Evolutionary conservation across 768 basidiomycete genomes (phyloP).

Genomic region (Lactifluus echinatus): DNA sequence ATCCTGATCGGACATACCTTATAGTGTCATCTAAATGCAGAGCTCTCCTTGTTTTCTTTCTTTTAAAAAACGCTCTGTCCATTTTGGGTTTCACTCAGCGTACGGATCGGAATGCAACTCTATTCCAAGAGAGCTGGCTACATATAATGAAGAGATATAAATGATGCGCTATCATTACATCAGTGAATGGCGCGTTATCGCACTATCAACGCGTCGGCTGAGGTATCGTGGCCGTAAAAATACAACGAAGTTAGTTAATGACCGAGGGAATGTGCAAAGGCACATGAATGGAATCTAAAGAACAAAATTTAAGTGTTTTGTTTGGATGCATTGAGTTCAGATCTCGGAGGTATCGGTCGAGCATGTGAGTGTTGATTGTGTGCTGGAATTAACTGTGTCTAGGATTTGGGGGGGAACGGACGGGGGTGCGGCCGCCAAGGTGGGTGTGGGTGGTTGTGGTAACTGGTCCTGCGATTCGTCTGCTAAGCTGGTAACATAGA

Average conservation of each 20-base stretch:
- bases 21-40: no score
- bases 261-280: background rate
- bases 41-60: no score
- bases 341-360: no score
- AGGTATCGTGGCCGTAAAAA: slow-evolving; percentile 10
- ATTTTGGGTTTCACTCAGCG: background rate
- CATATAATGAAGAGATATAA: background rate
- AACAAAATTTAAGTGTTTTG: background rate
- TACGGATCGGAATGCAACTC: background rate
- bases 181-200: background rate
- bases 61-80: no score
- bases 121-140: slow-evolving; percentile 1
- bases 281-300: background rate
- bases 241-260: background rate
- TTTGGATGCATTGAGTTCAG: background rate
- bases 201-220: background rate
- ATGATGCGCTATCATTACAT: slow-evolving; percentile 7
- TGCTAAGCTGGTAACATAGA: background rate
- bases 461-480: background rate
- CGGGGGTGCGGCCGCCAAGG: background rate
- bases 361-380: background rate
- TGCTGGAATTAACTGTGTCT: background rate
- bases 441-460: background rate
- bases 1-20: no score
- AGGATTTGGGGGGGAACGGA: background rate